phyloP scores from a whole-genome alignment of 2,329 filamentous ascomycete species.

The Botrytis fragariae region DNA sequence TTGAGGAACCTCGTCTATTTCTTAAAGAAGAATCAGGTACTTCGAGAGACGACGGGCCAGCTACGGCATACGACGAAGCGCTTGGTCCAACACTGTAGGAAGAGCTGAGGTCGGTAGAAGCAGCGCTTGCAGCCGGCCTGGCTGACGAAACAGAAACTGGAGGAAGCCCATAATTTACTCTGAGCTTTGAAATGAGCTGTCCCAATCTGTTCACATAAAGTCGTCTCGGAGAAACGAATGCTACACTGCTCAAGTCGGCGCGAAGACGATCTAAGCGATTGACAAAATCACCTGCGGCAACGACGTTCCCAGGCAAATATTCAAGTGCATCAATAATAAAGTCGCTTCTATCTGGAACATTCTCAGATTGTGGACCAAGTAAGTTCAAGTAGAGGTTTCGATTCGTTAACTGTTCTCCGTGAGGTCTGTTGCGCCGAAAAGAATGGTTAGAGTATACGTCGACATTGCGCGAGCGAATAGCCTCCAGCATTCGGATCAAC shows the following conservation, averaged over 20 bases:
- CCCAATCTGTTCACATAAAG: constrained; percentile 13
- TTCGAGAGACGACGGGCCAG: not conserved
- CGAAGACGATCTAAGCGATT: constrained; percentile 18
- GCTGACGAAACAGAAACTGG: not conserved
- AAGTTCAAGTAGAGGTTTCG: constrained; percentile 35
- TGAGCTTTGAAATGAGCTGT: constrained; percentile 7
- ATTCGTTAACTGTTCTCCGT: constrained; percentile 30
- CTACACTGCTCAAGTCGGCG: constrained; percentile 1
- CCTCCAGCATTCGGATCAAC: constrained; percentile 33
- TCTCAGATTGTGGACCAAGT: constrained; percentile 28
- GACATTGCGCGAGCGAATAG: constrained; percentile 30
- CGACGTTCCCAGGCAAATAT: constrained; percentile 31
- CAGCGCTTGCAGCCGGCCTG: not conserved
- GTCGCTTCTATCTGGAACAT: constrained; percentile 25
- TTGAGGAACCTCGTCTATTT: constrained; percentile 13
- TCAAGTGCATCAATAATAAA: constrained; percentile 35
- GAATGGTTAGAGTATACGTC: constrained; percentile 29
- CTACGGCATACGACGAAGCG: constrained; percentile 7
- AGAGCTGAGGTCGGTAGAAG: not conserved
- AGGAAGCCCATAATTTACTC: constrained; percentile 5
- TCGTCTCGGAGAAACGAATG: constrained; percentile 12
- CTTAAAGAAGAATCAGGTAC: not conserved
- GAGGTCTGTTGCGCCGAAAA: constrained; percentile 26
- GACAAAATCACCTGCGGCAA: constrained; percentile 29
- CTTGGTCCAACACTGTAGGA: constrained; percentile 22